Evolutionary conservation across 2,329 filamentous ascomycete species (phyloP).

Genomic region (Sphaerulina populicola): DNA sequence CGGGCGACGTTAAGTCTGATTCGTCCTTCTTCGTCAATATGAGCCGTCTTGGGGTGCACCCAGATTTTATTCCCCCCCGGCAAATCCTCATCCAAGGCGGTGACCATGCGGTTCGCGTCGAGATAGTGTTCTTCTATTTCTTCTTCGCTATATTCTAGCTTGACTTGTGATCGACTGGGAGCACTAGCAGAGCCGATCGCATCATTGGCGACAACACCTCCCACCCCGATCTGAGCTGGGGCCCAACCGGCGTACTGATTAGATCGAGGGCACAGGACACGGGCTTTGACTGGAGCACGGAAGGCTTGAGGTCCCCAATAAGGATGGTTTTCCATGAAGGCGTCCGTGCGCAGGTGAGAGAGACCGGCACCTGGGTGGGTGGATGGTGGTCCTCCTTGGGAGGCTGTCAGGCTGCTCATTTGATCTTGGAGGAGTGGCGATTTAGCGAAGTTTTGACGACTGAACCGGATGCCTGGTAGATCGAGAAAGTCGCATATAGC

Average conservation of each 20-base stretch:
- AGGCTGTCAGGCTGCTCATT: slow-evolving; percentile 14
- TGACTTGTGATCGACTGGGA: not conserved
- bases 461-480: slow-evolving; percentile 30
- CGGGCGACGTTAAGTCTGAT: slow-evolving; percentile 34
- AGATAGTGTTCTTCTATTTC: slow-evolving; percentile 33
- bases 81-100: slow-evolving; percentile 37
- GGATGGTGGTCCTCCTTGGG: slow-evolving; percentile 46
- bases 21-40: slow-evolving; percentile 39
- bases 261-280: slow-evolving; percentile 47
- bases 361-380: slow-evolving; percentile 60
- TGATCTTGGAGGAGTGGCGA: slow-evolving; percentile 17
- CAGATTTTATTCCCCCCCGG: slow-evolving; percentile 47
- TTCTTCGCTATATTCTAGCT: slow-evolving; percentile 4
- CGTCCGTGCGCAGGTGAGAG: slow-evolving; percentile 50
- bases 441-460: slow-evolving; percentile 3
- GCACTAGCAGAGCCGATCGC: slow-evolving; percentile 3
- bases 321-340: slow-evolving; percentile 52
- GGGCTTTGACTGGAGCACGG: slow-evolving; percentile 48
- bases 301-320: slow-evolving; percentile 50
- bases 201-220: slow-evolving; percentile 36
- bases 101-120: slow-evolving; percentile 35
- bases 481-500: slow-evolving; percentile 51
- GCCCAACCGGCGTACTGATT: slow-evolving; percentile 28
- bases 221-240: slow-evolving; percentile 38
- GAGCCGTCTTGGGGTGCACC: slow-evolving; percentile 43